Evolutionary conservation across 2,329 filamentous ascomycete species (phyloP).

Genomic region (Pyrenophora graminea): DNA sequence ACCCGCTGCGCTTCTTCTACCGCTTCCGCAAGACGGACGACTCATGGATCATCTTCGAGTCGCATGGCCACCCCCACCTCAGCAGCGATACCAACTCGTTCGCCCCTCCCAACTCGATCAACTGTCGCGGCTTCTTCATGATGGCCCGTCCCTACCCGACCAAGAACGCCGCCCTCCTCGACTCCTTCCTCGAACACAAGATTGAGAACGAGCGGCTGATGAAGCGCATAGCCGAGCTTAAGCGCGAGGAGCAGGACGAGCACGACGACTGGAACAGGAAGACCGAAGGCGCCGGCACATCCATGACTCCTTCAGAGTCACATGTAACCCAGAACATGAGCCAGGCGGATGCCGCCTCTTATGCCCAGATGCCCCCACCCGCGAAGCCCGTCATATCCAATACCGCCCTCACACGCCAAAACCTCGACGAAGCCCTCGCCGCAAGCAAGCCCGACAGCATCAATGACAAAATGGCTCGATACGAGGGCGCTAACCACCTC

Average conservation of each 20-base stretch:
- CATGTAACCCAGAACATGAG: conserved; percentile 46
- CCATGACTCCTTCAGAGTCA: conserved; percentile 51
- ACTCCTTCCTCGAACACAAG: conserved; percentile 95
- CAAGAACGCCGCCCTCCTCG: conserved; percentile 80
- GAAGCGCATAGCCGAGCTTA: conserved; percentile 82
- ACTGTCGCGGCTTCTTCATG: conserved; percentile 90
- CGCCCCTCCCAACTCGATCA: conserved; percentile 61
- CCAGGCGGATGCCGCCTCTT: conserved; percentile 44
- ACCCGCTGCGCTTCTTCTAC: conserved; percentile 81
- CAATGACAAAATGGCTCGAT: conserved; percentile 81
- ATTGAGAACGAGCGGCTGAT: conserved; percentile 90
- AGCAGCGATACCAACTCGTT: conserved; percentile 68
- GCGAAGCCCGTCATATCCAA: conserved; percentile 67
- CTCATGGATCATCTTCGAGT: conserved; percentile 79
- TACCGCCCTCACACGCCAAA: conserved; percentile 74
- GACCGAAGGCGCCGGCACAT: conserved; percentile 50
- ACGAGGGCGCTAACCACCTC: conserved; percentile 72
- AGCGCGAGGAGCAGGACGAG: conserved; percentile 83
- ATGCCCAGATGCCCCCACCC: conserved; percentile 67
- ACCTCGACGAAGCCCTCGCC: conserved; percentile 72
- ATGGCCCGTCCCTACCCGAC: conserved; percentile 90
- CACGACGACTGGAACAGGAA: conserved; percentile 66
- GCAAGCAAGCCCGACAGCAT: conserved; percentile 73
- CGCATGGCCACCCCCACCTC: conserved; percentile 90
- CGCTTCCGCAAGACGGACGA: conserved; percentile 77